Evolutionary conservation across 345 rosid genomes (phyloP), one percentile per base, ranked within the genome.

Genomic region (Eucalyptus urophylla): DNA sequence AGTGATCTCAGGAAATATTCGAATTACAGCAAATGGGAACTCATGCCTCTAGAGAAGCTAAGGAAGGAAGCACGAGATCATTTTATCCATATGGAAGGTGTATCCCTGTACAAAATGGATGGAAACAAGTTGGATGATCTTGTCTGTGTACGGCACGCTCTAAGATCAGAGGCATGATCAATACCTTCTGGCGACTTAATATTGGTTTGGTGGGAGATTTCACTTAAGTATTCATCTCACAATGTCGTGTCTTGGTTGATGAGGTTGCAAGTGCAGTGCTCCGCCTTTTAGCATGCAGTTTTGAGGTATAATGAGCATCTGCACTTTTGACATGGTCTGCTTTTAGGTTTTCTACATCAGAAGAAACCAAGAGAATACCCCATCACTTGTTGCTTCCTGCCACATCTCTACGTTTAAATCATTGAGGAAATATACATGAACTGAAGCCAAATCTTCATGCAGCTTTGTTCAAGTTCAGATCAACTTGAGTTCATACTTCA

Each of bases 71-170:
- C 99, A 2, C 95, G 87, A 86, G 98, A 95, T 91, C 96, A 97
- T 94, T 95, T 91, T 90, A 31, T 49, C 12, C 95, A 95, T 89
- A 97, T 95, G 99, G 94, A 93, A 92, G 95, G 96, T 19, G 95
- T 94, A 19, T 95, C 99, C 87, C 92, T 96, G 83, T 98, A 98
- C 94, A 98, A 98, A 92, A 98, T 98, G 97, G 99, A 98, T 81
- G 99, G 99, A 21, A 97, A 98, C 90, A 98, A 92, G 89, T 93
- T 98, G 92, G 99, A 98, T 86, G 99, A 98, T 94, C 94, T 98
- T 87, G 99, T 98, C 45, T 98, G 99, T 43, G 95, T 97, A 33
- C 93, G 94, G 92, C 99, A 95, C 88, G 80, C 96, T 25, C 44
- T 51, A 86, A 89, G 91, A 89, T 89, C 92, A 29, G 90, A 88